phyloP scores from a whole-genome alignment of 1,284 basidiomycete genomes.

The Anthracocystis setariae region DNA sequence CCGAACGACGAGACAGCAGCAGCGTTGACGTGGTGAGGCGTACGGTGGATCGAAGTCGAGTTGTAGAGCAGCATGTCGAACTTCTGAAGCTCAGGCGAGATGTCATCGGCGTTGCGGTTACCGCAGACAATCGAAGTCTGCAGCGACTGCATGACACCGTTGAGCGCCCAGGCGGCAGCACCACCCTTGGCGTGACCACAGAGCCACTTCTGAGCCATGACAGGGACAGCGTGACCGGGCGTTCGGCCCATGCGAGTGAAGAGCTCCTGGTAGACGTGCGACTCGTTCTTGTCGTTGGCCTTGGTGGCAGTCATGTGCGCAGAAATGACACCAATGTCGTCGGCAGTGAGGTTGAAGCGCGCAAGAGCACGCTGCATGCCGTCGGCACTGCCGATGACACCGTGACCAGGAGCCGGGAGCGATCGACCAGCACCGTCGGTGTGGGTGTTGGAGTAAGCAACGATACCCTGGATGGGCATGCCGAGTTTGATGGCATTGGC shows the following conservation, averaged over 20 bases:
- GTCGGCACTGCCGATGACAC: conserved; percentile 59
- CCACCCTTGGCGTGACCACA: conserved; percentile 65
- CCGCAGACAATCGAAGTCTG: conserved; percentile 90
- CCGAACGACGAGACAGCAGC: conserved; percentile 85
- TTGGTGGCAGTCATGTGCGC: conserved; percentile 95
- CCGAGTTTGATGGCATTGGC: conserved; percentile 95
- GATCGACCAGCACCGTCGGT: conserved; percentile 92
- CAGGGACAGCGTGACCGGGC: conserved; percentile 91
- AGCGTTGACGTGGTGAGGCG: conserved; percentile 60
- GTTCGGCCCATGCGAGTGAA: conserved; percentile 87
- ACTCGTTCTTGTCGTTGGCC: conserved; percentile 99
- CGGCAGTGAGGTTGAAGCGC: conserved; percentile 91
- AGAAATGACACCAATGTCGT: conserved; percentile 83
- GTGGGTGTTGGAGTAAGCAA: conserved; percentile 96
- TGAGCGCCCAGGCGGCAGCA: conserved; percentile 94
- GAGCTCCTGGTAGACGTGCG: conserved; percentile 93
- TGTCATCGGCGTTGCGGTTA: conserved; percentile 81
- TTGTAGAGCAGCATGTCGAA: conserved; percentile 95
- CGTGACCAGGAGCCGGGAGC: conserved; percentile 73
- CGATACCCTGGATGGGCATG: conserved; percentile 88
- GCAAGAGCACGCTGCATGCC: conserved; percentile 93
- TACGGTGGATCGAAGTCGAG: conserved; percentile 80
- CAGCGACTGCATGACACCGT: conserved; percentile 88
- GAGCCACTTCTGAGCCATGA: conserved; percentile 93
- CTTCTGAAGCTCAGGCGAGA: conserved; percentile 89